phyloP scores from a whole-genome alignment of 306 rosid species.

The Trifolium dubium region DNA sequence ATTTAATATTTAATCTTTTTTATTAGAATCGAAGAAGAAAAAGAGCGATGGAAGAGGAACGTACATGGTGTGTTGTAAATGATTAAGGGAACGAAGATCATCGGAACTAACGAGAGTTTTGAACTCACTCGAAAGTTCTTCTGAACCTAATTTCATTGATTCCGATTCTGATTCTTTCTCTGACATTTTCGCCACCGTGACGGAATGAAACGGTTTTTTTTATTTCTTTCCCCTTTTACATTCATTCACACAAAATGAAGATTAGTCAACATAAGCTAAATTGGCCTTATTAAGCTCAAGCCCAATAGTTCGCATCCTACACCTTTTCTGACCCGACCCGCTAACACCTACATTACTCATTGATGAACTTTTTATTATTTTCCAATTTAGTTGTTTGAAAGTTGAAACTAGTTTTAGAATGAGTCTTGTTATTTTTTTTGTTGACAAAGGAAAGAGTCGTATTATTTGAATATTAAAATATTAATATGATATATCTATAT shows the following conservation, averaged over 20 bases:
- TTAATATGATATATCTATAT: too few species aligned
- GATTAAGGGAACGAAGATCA: constrained; percentile 72
- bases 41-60: background rate
- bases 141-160: constrained; percentile 57
- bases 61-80: constrained; percentile 75
- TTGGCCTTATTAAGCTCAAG: background rate
- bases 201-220: background rate
- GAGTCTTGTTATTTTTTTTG: too few species aligned
- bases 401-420: too few species aligned
- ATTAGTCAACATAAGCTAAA: background rate
- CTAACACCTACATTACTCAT: too few species aligned
- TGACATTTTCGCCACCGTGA: constrained; percentile 32
- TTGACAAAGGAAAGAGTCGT: too few species aligned
- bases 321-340: too few species aligned
- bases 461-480: too few species aligned
- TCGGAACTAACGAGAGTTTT: constrained; percentile 69
- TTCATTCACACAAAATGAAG: background rate
- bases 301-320: too few species aligned
- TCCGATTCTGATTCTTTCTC: constrained; percentile 45
- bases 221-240: background rate
- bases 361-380: too few species aligned
- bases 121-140: constrained; percentile 66
- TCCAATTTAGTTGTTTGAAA: too few species aligned
- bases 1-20: background rate
- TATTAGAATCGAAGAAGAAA: background rate